phyloP scores from a whole-genome alignment of 768 basidiomycete species.

The Naganishia vishniacii region DNA sequence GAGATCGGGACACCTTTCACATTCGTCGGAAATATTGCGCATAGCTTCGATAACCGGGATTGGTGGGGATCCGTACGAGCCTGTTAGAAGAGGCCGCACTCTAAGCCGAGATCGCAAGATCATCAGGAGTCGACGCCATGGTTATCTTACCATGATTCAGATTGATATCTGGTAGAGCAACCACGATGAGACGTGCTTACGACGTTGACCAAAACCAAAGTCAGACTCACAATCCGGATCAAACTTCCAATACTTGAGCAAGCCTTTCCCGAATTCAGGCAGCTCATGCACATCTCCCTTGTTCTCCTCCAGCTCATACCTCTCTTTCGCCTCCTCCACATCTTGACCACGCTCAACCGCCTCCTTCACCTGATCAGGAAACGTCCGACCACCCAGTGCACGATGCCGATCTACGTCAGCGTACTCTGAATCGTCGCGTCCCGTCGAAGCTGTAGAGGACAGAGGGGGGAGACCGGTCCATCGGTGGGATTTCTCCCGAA shows the following conservation, averaged over 20 bases:
- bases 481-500: conserved; percentile 58
- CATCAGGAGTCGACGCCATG: not conserved
- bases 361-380: not conserved
- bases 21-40: conserved; percentile 36
- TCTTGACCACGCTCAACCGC: conserved; percentile 20
- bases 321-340: not conserved
- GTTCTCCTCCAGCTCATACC: conserved; percentile 12
- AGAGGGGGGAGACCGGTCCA: not conserved
- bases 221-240: conserved; percentile 32
- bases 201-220: not conserved
- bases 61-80: conserved; percentile 48
- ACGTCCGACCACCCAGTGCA: conserved; percentile 30
- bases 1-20: conserved; percentile 46
- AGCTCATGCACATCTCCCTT: conserved; percentile 18
- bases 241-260: conserved; percentile 48
- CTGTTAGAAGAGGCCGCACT: conserved; percentile 25
- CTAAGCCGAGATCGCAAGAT: not conserved
- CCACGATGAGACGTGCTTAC: conserved; percentile 37
- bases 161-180: conserved; percentile 33
- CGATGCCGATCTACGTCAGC: conserved; percentile 57
- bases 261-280: conserved; percentile 44
- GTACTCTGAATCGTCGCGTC: conserved; percentile 50
- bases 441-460: conserved; percentile 29
- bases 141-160: conserved; percentile 47
- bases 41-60: conserved; percentile 43